Percentiles rank a stretch among this genome's conserved stretches.
phyloP scores from a whole-genome alignment of 495 filamentous ascomycete species.

The Aspergillus saccharolyticus region DNA sequence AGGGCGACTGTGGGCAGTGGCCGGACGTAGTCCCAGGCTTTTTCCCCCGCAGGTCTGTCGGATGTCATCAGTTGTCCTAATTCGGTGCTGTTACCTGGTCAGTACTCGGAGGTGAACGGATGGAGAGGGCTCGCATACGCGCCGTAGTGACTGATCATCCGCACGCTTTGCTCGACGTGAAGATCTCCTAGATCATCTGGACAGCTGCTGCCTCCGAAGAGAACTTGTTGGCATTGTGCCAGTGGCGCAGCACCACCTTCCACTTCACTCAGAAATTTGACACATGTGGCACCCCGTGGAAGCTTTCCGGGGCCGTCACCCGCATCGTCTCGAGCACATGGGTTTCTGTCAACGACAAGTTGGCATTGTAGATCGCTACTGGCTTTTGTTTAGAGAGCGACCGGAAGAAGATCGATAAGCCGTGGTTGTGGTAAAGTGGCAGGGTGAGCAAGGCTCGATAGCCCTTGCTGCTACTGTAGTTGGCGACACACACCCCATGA shows the following conservation, averaged over 20 bases:
- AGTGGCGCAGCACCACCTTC: constrained; percentile 41
- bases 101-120: not conserved
- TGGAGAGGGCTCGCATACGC: constrained; percentile 12
- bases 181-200: constrained; percentile 53
- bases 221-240: constrained; percentile 38
- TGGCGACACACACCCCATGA: constrained; percentile 35
- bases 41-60: constrained; percentile 39
- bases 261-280: constrained; percentile 48
- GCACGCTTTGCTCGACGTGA: constrained; percentile 47
- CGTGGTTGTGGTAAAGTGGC: constrained; percentile 49
- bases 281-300: constrained; percentile 51
- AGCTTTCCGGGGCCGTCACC: constrained; percentile 39
- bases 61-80: constrained; percentile 54
- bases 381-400: constrained; percentile 44
- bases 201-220: constrained; percentile 47
- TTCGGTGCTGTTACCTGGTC: constrained; percentile 35
- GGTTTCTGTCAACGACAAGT: constrained; percentile 47
- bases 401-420: constrained; percentile 36
- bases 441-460: constrained; percentile 42
- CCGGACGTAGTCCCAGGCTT: constrained; percentile 62
- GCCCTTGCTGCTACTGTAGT: constrained; percentile 29
- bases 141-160: constrained; percentile 48
- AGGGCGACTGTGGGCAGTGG: constrained; percentile 24
- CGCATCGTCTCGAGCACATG: constrained; percentile 43
- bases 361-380: constrained; percentile 42